Conservation (phyloP, 208 protist genomes). For the Acanthamoeba lenticulata region DNA sequence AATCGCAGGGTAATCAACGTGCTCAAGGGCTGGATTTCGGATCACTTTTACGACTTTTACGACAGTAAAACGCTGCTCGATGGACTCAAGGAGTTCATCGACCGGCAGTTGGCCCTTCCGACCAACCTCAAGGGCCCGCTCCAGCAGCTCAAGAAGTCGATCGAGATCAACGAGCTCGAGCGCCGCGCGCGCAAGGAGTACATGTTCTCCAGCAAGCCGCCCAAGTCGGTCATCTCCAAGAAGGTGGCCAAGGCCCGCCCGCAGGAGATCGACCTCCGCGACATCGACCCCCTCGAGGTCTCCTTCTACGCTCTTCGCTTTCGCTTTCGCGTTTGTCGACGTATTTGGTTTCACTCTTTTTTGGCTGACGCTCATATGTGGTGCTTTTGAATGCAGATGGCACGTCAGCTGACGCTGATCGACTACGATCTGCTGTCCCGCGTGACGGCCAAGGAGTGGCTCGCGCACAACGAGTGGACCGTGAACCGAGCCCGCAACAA, state of each 20-base stretch:
- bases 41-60: conserved; percentile 59
- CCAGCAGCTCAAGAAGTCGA: conserved; percentile 2
- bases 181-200: not conserved
- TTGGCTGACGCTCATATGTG: not conserved
- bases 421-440: not conserved
- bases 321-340: not conserved
- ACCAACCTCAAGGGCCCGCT: not conserved
- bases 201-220: conserved; percentile 58
- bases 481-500: not conserved
- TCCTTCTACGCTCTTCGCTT: not conserved
- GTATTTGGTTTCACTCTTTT: not conserved
- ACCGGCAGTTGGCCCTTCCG: not conserved
- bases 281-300: not conserved
- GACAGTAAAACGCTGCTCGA: not conserved
- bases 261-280: not conserved
- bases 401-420: conserved; percentile 43
- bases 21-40: conserved; percentile 29
- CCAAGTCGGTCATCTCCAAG: conserved; percentile 36
- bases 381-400: not conserved
- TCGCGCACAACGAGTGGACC: not conserved
- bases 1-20: conserved; percentile 37
- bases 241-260: not conserved
- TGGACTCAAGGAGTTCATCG: conserved; percentile 50
- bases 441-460: conserved; percentile 22
- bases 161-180: conserved; percentile 11